Percentiles rank a stretch among this genome's conserved stretches.
phyloP scores from a whole-genome alignment of 2,329 filamentous ascomycete species.

The Elsinoe arachidis region DNA sequence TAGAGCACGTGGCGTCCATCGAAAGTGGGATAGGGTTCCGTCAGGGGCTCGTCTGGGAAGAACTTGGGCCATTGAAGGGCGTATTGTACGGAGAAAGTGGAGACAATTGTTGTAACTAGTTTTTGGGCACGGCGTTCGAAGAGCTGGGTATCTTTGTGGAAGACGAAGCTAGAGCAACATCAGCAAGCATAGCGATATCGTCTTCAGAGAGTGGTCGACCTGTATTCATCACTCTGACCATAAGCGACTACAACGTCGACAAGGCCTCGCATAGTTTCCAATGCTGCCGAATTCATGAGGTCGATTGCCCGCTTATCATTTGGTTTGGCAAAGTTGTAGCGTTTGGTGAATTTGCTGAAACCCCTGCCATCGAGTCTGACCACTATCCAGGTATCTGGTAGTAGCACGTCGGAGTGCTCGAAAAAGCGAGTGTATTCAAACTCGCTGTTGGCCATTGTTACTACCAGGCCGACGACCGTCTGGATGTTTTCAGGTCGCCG shows the following conservation, averaged over 20 bases:
- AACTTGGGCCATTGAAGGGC: conserved; percentile 68
- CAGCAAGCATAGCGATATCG: conserved; percentile 18
- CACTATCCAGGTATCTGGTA: conserved; percentile 93
- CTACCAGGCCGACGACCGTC: background rate
- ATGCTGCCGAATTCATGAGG: conserved; percentile 92
- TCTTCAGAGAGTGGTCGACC: conserved; percentile 34
- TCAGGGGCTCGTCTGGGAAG: conserved; percentile 64
- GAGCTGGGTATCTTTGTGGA: conserved; percentile 70
- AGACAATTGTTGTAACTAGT: conserved; percentile 80
- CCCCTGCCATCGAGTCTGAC: conserved; percentile 88
- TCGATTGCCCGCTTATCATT: conserved; percentile 81
- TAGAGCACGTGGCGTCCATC: conserved; percentile 89
- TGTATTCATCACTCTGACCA: conserved; percentile 91
- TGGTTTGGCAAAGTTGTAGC: conserved; percentile 81
- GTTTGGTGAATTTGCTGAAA: conserved; percentile 83
- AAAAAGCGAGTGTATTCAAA: conserved; percentile 86
- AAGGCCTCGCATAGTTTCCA: conserved; percentile 71
- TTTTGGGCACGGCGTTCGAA: conserved; percentile 86
- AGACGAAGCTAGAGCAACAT: conserved; percentile 59
- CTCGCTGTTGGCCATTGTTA: conserved; percentile 17
- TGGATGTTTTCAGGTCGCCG: no score
- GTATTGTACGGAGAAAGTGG: conserved; percentile 89
- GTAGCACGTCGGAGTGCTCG: conserved; percentile 69
- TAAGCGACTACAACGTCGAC: conserved; percentile 83
- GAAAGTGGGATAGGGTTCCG: conserved; percentile 74